Evolutionary conservation across 2,329 filamentous ascomycete genomes (phyloP).

Genomic region (Raffaelea arxii): DNA sequence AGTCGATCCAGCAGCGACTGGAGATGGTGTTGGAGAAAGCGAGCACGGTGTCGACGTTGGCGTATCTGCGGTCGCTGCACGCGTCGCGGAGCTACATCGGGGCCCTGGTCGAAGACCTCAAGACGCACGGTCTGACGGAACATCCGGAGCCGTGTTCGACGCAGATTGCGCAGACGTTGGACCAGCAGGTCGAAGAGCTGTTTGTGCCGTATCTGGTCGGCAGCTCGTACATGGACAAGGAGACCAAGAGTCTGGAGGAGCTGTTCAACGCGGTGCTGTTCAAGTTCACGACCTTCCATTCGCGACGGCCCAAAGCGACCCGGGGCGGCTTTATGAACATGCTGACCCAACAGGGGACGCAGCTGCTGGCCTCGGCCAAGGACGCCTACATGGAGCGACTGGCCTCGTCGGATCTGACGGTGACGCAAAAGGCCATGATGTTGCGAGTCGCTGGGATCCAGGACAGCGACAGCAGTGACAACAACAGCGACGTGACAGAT

Average conservation of each 20-base stretch:
- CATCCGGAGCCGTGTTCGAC: conserved; percentile 86
- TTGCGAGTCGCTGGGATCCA: conserved; percentile 80
- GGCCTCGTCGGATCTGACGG: conserved; percentile 78
- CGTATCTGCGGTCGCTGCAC: conserved; percentile 84
- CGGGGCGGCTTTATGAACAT: conserved; percentile 90
- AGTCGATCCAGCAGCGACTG: conserved; percentile 91
- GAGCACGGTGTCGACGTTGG: conserved; percentile 79
- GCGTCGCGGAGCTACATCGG: conserved; percentile 85
- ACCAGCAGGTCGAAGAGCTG: conserved; percentile 67
- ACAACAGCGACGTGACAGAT: too few relatives aligned
- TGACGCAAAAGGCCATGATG: conserved; percentile 84
- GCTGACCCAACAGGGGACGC: conserved; percentile 79
- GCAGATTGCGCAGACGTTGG: conserved; percentile 67
- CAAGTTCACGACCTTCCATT: conserved; percentile 95
- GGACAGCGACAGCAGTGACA: too few relatives aligned
- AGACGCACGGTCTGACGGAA: conserved; percentile 88
- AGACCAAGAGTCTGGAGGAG: conserved; percentile 63
- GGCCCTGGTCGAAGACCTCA: conserved; percentile 80
- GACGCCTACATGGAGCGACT: conserved; percentile 86
- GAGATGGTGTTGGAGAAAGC: conserved; percentile 96
- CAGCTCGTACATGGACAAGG: conserved; percentile 61
- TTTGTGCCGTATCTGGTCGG: conserved; percentile 63
- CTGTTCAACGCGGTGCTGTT: conserved; percentile 86
- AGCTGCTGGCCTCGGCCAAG: conserved; percentile 77
- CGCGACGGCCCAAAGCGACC: conserved; percentile 74